Evolutionary conservation across 1,139 yeast species (phyloP).

Genomic region (Saccharomyces hybrid): DNA sequence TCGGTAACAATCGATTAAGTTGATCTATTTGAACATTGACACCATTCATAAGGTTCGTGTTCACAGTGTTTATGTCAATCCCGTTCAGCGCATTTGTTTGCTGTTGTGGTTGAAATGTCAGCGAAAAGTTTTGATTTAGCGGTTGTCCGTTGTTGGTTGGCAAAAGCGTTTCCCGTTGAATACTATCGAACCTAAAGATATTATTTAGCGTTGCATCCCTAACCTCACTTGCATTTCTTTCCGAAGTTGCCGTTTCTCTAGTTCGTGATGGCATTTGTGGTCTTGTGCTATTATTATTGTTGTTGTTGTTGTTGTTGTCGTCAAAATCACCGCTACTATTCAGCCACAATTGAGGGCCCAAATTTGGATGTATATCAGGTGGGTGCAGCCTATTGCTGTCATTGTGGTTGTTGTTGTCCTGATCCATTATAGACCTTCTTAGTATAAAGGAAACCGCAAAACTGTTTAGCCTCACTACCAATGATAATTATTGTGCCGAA

Average conservation of each 20-base stretch:
- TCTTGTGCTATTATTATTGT: not conserved
- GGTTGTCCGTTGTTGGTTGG: not conserved
- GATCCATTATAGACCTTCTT: not conserved
- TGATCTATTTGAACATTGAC: not conserved
- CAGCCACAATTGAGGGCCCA: not conserved
- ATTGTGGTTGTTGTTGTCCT: not conserved
- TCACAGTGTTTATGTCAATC: not conserved
- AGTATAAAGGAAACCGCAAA: not conserved
- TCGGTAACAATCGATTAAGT: conserved; percentile 4
- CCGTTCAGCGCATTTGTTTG: not conserved
- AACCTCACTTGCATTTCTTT: not conserved
- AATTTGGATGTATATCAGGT: not conserved
- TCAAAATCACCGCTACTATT: not conserved
- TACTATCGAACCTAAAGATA: not conserved
- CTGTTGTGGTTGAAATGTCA: not conserved
- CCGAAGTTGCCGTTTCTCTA: not conserved
- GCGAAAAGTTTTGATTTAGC: not conserved
- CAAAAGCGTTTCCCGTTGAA: not conserved
- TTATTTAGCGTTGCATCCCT: not conserved
- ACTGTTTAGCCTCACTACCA: not conserved
- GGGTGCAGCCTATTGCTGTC: not conserved
- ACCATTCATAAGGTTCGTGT: not conserved
- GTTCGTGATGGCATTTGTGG: not conserved
- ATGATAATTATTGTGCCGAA: not conserved
- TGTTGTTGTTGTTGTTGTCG: not conserved